Conservation (phyloP, 257 asterid genomes). For the Henckelia pumila region DNA sequence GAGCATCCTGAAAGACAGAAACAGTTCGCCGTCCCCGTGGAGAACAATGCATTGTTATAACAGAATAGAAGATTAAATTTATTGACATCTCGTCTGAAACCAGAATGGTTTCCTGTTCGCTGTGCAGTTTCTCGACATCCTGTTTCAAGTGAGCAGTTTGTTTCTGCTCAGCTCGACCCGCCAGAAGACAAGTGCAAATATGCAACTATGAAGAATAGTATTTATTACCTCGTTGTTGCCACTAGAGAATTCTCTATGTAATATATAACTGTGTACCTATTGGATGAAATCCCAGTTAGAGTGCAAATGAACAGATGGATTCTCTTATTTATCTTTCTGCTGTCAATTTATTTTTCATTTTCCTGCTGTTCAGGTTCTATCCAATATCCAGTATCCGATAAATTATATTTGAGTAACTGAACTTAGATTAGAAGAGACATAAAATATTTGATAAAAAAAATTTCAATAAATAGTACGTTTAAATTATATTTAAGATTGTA, state of each 20-base stretch:
- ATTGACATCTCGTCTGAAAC: background rate
- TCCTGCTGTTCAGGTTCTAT: background rate
- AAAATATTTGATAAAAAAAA: no score
- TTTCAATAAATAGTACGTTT: no score
- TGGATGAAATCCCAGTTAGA: background rate
- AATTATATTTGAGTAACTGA: no score
- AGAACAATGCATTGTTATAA: background rate
- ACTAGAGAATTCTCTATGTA: background rate
- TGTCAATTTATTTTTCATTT: background rate
- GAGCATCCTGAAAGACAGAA: slow-evolving; percentile 28
- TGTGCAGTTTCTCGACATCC: slow-evolving; percentile 1
- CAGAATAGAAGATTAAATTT: slow-evolving; percentile 6
- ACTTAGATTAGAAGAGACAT: no score
- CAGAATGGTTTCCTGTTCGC: background rate
- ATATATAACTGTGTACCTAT: background rate
- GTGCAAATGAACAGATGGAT: background rate
- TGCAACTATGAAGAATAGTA: background rate
- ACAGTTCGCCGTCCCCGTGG: slow-evolving; percentile 16
- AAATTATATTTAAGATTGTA: no score
- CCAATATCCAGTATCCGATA: background rate
- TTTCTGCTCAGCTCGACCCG: background rate
- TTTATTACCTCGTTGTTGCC: no score
- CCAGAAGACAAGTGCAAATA: background rate
- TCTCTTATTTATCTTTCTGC: background rate
- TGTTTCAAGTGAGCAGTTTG: background rate